These are phyloP conservation scores for rapeseed (Brassica napus) DNA, from an alignment of 345 rosid genomes.

Conservation along the genomic window DNA sequence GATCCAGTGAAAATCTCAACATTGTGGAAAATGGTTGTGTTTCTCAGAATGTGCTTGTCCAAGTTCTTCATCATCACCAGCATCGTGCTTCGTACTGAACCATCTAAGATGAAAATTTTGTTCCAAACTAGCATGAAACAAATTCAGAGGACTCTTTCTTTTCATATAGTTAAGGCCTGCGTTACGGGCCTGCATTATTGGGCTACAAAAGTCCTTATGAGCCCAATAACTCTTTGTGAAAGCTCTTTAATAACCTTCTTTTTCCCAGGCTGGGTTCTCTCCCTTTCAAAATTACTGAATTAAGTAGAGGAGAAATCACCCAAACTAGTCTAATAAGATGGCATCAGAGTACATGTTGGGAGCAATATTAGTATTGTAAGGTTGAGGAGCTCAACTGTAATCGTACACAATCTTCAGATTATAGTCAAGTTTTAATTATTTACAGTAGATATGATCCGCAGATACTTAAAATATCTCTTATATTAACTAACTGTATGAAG, in stretches of 20 bases:
- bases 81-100: slow-evolving; percentile 70
- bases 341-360: background rate
- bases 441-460: background rate
- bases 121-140: slow-evolving; percentile 21
- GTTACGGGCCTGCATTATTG: too few species aligned
- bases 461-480: background rate
- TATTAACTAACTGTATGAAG: background rate
- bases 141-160: too few species aligned
- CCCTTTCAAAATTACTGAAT: too few species aligned
- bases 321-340: background rate
- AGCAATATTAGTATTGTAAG: background rate
- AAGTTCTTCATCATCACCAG: slow-evolving; percentile 66
- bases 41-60: slow-evolving; percentile 76
- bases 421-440: background rate
- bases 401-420: background rate
- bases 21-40: slow-evolving; percentile 47
- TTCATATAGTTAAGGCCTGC: too few species aligned
- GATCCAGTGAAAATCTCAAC: slow-evolving; percentile 63
- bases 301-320: too few species aligned
- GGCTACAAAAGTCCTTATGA: too few species aligned
- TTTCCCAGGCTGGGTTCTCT: too few species aligned
- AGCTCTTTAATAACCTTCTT: too few species aligned
- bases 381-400: background rate
- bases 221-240: too few species aligned
- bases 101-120: slow-evolving; percentile 66